phyloP scores from a whole-genome alignment of 768 basidiomycete species.

The Trametes maxima region DNA sequence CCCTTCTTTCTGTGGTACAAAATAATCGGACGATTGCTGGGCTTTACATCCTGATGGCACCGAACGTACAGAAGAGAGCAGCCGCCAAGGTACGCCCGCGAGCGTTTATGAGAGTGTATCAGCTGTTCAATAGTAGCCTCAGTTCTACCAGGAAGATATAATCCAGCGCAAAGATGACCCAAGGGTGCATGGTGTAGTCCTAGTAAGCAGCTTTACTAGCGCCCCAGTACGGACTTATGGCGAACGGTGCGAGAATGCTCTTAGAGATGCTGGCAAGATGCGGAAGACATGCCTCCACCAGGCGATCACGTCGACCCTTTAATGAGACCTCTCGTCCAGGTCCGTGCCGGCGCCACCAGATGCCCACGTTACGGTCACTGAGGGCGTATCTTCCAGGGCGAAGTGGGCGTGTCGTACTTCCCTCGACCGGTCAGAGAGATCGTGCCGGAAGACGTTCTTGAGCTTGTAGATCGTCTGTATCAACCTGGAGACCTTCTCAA shows the following conservation, averaged over 20 bases:
- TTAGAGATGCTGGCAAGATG: slow-evolving; percentile 89
- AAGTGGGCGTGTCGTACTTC: slow-evolving; percentile 80
- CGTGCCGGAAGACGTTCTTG: slow-evolving; percentile 65
- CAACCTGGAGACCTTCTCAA: slow-evolving; percentile 84
- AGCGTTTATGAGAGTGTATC: too few relatives aligned
- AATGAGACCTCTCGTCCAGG: slow-evolving; percentile 64
- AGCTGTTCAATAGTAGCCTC: not conserved
- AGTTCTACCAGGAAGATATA: slow-evolving; percentile 47
- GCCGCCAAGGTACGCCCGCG: slow-evolving; percentile 18
- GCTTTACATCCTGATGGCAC: slow-evolving; percentile 8
- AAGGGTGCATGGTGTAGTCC: slow-evolving; percentile 57
- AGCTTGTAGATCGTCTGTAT: slow-evolving; percentile 75
- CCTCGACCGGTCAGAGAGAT: slow-evolving; percentile 63
- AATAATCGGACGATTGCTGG: slow-evolving; percentile 1
- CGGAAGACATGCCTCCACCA: slow-evolving; percentile 62
- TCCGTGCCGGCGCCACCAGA: not conserved
- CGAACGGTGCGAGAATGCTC: slow-evolving; percentile 3
- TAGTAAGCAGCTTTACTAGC: slow-evolving; percentile 47
- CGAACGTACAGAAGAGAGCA: slow-evolving; percentile 17
- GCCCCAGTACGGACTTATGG: not conserved
- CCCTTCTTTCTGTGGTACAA: not conserved
- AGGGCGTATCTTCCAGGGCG: slow-evolving; percentile 46
- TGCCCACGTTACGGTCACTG: not conserved
- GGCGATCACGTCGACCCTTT: slow-evolving; percentile 61
- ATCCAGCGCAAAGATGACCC: slow-evolving; percentile 40